A percentile compares a stretch with the other conserved stretches of the same genome.
Conservation (phyloP, 345 rosid species). For the Pistacia integerrima region DNA sequence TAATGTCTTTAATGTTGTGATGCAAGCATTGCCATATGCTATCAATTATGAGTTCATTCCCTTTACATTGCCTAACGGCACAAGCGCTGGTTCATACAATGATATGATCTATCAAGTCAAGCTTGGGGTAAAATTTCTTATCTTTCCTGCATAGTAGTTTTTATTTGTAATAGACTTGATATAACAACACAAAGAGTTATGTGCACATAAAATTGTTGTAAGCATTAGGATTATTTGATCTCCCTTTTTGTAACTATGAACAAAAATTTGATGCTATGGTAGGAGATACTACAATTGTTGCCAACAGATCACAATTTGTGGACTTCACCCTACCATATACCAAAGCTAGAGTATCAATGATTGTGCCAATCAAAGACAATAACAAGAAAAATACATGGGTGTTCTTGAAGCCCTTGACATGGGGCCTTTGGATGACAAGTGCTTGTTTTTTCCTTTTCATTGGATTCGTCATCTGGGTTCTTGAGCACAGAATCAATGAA, state of each 20-base stretch:
- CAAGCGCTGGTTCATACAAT: constrained; percentile 30
- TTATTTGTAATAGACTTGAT: too few relatives aligned
- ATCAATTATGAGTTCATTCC: constrained; percentile 41
- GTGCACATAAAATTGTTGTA: background rate
- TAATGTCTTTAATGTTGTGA: constrained; percentile 47
- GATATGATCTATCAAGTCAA: constrained; percentile 50
- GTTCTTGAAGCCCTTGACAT: constrained; percentile 64
- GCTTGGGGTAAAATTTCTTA: constrained; percentile 34
- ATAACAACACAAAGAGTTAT: too few relatives aligned
- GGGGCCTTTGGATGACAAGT: constrained; percentile 59
- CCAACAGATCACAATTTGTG: constrained; percentile 42
- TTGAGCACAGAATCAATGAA: constrained; percentile 62
- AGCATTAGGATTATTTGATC: background rate
- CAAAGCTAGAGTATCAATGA: constrained; percentile 69
- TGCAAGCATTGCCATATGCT: constrained; percentile 42
- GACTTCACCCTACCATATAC: constrained; percentile 74
- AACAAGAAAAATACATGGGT: constrained; percentile 52
- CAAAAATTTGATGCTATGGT: constrained; percentile 58
- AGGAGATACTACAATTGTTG: constrained; percentile 60
- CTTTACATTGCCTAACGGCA: constrained; percentile 26
- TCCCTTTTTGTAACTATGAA: background rate
- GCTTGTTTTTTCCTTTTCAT: constrained; percentile 51
- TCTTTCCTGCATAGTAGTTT: background rate
- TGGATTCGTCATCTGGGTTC: constrained; percentile 67
- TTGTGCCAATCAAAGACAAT: constrained; percentile 49